A percentile compares a stretch with the other conserved stretches of the same genome.
Evolutionary conservation across 169 alveolate species (phyloP).

Genomic region (Neospora caninum): DNA sequence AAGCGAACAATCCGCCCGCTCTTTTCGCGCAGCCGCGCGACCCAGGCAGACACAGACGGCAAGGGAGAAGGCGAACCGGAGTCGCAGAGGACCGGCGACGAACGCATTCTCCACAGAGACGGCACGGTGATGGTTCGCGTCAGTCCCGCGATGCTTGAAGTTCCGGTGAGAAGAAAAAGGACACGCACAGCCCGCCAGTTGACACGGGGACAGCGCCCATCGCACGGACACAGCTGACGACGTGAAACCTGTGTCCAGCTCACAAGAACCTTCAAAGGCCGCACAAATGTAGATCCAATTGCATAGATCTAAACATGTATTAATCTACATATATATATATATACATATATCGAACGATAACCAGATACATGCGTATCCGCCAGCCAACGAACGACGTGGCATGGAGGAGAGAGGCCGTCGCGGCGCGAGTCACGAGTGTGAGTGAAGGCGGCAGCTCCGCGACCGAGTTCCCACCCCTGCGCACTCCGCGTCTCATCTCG

Average conservation of each 20-base stretch:
- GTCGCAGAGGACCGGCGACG: background rate
- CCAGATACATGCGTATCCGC: too few relatives aligned
- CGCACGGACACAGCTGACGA: too few relatives aligned
- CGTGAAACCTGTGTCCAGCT: too few relatives aligned
- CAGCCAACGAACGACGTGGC: too few relatives aligned
- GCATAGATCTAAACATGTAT: too few relatives aligned
- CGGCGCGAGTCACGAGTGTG: too few relatives aligned
- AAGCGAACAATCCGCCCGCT: conserved; percentile 9
- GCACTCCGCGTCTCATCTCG: too few relatives aligned
- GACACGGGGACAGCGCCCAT: background rate
- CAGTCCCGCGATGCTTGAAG: conserved; percentile 4
- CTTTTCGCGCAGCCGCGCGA: background rate
- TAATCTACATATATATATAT: background rate
- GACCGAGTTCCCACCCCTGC: too few relatives aligned
- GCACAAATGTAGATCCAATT: too few relatives aligned
- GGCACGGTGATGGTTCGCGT: conserved; percentile 49
- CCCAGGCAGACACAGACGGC: background rate
- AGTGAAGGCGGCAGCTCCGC: too few relatives aligned
- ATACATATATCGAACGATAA: background rate
- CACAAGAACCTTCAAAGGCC: too few relatives aligned
- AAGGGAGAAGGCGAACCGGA: background rate
- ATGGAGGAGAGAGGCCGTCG: too few relatives aligned
- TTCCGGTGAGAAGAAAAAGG: conserved; percentile 23
- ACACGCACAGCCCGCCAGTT: background rate
- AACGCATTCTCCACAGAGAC: conserved; percentile 42